Conservation (phyloP, 345 rosid genomes). For the Sisymbrium altissimum region DNA sequence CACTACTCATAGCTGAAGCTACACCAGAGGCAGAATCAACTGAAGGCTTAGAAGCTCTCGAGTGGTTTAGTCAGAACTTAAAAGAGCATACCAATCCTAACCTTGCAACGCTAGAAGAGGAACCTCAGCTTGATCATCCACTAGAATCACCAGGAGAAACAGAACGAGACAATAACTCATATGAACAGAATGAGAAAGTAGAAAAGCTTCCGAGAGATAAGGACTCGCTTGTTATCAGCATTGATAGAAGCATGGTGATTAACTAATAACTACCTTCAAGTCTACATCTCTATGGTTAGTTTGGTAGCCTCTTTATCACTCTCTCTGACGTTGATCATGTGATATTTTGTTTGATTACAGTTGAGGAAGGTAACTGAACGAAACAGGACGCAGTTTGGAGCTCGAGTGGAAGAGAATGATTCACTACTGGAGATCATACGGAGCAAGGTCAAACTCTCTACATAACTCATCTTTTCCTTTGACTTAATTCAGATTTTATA, state of each 20-base stretch:
- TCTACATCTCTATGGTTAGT: background rate
- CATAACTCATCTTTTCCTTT: background rate
- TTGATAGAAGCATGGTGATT: slow-evolving; percentile 29
- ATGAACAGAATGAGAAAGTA: background rate
- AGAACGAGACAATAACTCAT: background rate
- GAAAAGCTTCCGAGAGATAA: background rate
- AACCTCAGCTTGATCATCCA: slow-evolving; percentile 1
- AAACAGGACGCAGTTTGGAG: slow-evolving; percentile 43
- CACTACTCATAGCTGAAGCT: background rate
- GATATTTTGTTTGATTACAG: slow-evolving; percentile 41
- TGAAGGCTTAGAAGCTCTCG: slow-evolving; percentile 12
- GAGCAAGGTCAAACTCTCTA: slow-evolving; percentile 52
- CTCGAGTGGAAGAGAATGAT: slow-evolving; percentile 68
- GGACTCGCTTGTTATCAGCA: slow-evolving; percentile 10
- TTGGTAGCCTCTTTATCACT: background rate
- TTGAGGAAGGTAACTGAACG: slow-evolving; percentile 72
- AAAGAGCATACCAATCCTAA: slow-evolving; percentile 5
- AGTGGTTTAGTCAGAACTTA: slow-evolving; percentile 30
- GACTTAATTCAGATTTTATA: background rate
- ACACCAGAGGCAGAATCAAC: background rate
- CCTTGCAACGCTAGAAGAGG: background rate
- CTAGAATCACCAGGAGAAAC: background rate
- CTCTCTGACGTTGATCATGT: background rate
- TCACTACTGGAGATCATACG: slow-evolving; percentile 80
- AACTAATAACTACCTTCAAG: background rate